phyloP scores from a whole-genome alignment of 192 early-diverging fungal genomes.

The Obelidium mucronatum region DNA sequence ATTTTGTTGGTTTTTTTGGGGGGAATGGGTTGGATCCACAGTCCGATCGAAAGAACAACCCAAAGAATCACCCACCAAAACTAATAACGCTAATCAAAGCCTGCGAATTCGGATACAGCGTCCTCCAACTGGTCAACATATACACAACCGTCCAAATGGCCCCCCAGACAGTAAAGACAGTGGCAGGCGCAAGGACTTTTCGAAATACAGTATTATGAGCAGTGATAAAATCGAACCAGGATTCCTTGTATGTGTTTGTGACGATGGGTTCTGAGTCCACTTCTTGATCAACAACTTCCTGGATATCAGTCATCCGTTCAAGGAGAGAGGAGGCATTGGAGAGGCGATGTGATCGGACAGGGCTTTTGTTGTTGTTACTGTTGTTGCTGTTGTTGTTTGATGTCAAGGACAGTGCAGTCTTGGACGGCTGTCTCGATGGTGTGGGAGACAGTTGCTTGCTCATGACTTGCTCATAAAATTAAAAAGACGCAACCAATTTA shows the following conservation, averaged over 20 bases:
- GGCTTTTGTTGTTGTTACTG: too few species aligned
- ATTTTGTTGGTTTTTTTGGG: too few species aligned
- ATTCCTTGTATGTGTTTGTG: slow-evolving; percentile 12
- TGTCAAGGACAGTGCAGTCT: too few species aligned
- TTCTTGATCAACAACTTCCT: background rate
- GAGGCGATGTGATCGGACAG: background rate
- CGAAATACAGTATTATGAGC: background rate
- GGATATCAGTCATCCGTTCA: background rate
- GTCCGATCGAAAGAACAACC: too few species aligned
- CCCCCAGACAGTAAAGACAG: slow-evolving; percentile 21
- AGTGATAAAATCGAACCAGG: slow-evolving; percentile 26
- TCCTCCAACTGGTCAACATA: slow-evolving; percentile 14
- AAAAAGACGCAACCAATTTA: too few species aligned
- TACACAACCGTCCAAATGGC: slow-evolving; percentile 19
- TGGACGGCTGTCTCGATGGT: too few species aligned
- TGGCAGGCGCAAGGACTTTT: slow-evolving; percentile 8
- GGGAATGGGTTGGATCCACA: too few species aligned
- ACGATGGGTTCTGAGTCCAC: background rate
- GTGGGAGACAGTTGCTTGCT: too few species aligned
- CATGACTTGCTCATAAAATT: too few species aligned
- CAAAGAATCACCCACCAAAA: slow-evolving; percentile 42
- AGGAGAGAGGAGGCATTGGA: background rate
- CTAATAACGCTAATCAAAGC: slow-evolving; percentile 51
- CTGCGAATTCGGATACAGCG: slow-evolving; percentile 21
- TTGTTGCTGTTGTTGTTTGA: too few species aligned